Evolutionary conservation across 2,329 filamentous ascomycete genomes (phyloP).

Genomic region (Triangularia verruculosa): DNA sequence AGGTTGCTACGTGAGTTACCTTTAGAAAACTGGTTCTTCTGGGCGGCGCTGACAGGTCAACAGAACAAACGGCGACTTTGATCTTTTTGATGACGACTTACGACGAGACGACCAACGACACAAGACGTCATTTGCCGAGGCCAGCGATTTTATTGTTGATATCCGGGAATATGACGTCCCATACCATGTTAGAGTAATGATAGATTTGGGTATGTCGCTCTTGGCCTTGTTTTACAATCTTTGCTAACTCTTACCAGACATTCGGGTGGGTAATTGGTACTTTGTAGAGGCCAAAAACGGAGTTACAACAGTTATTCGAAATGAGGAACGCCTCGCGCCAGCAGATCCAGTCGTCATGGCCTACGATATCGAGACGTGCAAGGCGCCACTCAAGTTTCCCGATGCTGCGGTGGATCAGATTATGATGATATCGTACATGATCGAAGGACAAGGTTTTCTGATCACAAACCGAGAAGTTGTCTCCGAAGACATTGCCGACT

Average conservation of each 20-base stretch:
- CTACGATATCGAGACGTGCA: conserved; percentile 98
- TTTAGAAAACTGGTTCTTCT: not conserved
- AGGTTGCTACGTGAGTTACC: conserved; percentile 75
- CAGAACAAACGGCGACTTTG: conserved; percentile 77
- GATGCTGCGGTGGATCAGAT: conserved; percentile 93
- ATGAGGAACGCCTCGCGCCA: conserved; percentile 83
- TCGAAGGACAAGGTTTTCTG: conserved; percentile 94
- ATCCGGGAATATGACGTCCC: conserved; percentile 99
- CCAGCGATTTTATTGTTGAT: conserved; percentile 96
- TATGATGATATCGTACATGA: conserved; percentile 99
- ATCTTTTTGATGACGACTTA: conserved; percentile 88
- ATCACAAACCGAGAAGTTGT: conserved; percentile 98
- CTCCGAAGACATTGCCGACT: conserved; percentile 94
- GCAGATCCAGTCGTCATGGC: conserved; percentile 97
- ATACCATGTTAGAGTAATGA: conserved; percentile 98
- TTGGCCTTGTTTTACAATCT: not conserved
- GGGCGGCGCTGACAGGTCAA: conserved; percentile 14
- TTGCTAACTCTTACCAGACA: conserved; percentile 57
- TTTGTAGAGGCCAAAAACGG: conserved; percentile 93
- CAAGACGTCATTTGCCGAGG: conserved; percentile 74
- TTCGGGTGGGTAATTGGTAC: conserved; percentile 96
- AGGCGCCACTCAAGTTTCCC: conserved; percentile 92
- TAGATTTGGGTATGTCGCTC: conserved; percentile 71
- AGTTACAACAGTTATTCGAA: conserved; percentile 73
- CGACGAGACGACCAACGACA: conserved; percentile 76